Base-by-base conservation (phyloP, 169 alveolate genomes). In the Blepharisma undulans region DNA sequence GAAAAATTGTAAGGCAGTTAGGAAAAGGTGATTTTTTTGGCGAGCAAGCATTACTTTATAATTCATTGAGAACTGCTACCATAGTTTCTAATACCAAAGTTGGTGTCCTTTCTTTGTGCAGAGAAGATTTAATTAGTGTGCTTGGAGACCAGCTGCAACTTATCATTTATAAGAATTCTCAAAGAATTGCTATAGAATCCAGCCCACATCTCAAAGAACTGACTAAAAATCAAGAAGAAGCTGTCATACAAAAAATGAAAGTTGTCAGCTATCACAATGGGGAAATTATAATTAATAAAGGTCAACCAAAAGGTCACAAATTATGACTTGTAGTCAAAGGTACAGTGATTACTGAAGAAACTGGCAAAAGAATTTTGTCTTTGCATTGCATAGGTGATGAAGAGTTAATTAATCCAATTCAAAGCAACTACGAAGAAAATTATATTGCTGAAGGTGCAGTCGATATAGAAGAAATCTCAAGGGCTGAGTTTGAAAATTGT, bases 11-110 rank as follows among this genome's bases (percentile, higher is more conserved):
- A 16, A 87, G 95, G 77, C 87, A 85, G 71, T 34, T 92, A 30
- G 76, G 89, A 22, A 84, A 82, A 66, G 95, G 95, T 16, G 95
- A 93, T 34, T 90, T 92, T 25, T 93, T 93, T 78, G 95, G 95
- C 22, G 98, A 97, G 91, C 92, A 95, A 27, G 98, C 98, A n/a
- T 92, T 97, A 33, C 92, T 96, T 76, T 97, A 96, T 84, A 95
- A 96, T 74, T 95, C 96, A 12, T 96, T 94, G 22, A 95, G 98
- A 93, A 94, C 98, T 29, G 98, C 97, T 34, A 95, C 98, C 2
- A 95, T 97, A 22, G 93, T 92, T 82, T 98, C 98, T 1, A 76
- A 30, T 88, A 96, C 90, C 60, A 91, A 85, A 30, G 94, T 85
- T 72, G 92, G 84, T 79, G 92, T 76, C 27, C 89, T 16, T 29